A percentile compares a stretch with the other conserved stretches of the same genome.
phyloP scores from a whole-genome alignment of 2,329 filamentous ascomycete species.

The Penicillium sp. region DNA sequence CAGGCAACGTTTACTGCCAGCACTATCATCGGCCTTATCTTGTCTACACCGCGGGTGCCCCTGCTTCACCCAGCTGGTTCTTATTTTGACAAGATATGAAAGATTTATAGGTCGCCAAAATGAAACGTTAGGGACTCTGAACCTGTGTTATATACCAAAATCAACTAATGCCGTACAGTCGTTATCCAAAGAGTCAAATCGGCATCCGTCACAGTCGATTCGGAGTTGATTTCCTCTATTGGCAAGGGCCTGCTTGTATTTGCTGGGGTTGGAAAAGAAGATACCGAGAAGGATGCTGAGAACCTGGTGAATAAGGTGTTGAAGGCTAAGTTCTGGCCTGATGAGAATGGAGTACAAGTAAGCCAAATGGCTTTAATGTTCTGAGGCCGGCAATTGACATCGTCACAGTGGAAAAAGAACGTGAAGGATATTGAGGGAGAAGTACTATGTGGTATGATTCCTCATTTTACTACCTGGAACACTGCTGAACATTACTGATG shows the following conservation, averaged over 20 bases:
- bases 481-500: neutral
- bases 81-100: neutral
- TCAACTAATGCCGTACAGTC: conserved; percentile 53
- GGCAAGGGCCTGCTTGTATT: conserved; percentile 87
- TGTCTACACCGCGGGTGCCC: neutral
- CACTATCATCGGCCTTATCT: neutral
- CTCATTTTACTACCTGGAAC: neutral
- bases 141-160: neutral
- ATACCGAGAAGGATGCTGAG: conserved; percentile 85
- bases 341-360: conserved; percentile 68
- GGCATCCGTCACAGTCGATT: conserved; percentile 91
- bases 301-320: conserved; percentile 79
- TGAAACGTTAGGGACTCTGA: neutral
- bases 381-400: neutral
- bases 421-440: conserved; percentile 88
- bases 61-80: neutral
- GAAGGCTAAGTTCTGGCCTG: conserved; percentile 89
- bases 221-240: conserved; percentile 84
- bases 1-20: neutral
- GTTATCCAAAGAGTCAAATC: conserved; percentile 92
- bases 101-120: neutral
- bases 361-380: neutral
- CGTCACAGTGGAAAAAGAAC: conserved; percentile 78
- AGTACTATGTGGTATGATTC: conserved; percentile 77
- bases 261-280: conserved; percentile 84